Evolutionary conservation across 2,329 filamentous ascomycete genomes (phyloP), one percentile per base, ranked within the genome.

Genomic region (Diplocarpon rosae): DNA sequence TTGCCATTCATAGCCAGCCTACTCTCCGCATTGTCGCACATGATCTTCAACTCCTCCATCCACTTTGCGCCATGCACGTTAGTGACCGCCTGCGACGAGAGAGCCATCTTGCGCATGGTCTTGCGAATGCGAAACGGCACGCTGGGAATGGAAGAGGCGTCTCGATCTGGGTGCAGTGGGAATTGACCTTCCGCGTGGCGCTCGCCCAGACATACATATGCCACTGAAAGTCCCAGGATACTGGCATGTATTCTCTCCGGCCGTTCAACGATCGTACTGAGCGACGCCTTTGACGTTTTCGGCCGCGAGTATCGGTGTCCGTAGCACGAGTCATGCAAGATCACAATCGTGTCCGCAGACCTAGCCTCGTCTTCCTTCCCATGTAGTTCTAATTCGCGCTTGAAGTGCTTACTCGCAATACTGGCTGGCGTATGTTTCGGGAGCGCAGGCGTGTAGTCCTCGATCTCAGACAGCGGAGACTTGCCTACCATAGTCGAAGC

Each of bases 321-420:
- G 62, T 96, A 98, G 65, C 90, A 95, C 42, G 84, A 81, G 66
- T 98, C 92, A 57, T 96, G 88, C 1, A 98, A 68, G 27, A 98
- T 74, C 37, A 96, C 88, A 4, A 93, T 66, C 0, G 87, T 87
- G 48, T 88, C 70, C 10, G 74, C 64, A 29, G 65, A 53, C 20
- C 53, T 51, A 16, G 49, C 37, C 15, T 53, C 46, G 12, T 54
- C 46, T 29, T 55, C 51, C 37, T 35, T 46, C 24, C 49, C 45
- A 45, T 62, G 59, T 29, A 57, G 29, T 29, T 57, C 55, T 12
- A 63, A 45, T 35, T 63, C 60, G 20, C 51, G 52, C 38, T 55
- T 55, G 46, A 63, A 62, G 45, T 61, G 53, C 24, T 53, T 55
- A 14, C 41, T 55, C 2, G 60, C 60, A 32, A 63, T 66, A 12